Base-by-base conservation (phyloP, 768 basidiomycete species). In the Macrolepiota albuminosa region DNA sequence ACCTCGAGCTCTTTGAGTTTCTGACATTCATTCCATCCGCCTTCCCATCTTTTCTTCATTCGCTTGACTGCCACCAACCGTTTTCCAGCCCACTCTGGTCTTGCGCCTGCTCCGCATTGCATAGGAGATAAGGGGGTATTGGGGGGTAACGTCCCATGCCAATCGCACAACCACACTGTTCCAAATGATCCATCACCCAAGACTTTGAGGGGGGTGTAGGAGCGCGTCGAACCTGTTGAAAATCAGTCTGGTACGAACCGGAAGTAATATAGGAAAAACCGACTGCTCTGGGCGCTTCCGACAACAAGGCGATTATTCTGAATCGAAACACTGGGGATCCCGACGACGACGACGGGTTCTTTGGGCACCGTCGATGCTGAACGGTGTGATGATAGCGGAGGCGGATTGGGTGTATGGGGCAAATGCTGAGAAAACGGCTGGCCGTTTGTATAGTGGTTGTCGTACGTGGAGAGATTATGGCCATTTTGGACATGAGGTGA, bases 121-220 rank as follows among this genome's bases (percentile, higher is more conserved):
- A 97, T 97, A 40, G 95, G 91, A 24, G 94, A 94, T 63, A 93
- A 76, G 46, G 89, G 88, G 54, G 91, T 92, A 80, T 91, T 90
- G 73, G 93, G 87, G 71, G 94, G 93, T 71, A 98, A 80, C 62
- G 91, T 86, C 70, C 92, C 93, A 81, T 97, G 94, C 96, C 96
- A 99, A 81, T 99, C 97, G 75, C 95, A 97, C 67, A 99, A 83
- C 87, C 92, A 94, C 64, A 99, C 97, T 4, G 95, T 98, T 54
- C 97, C 97, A 70, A 99, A 98, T 6, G 96, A 98, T 57, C 97
- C 97, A 72, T 98, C 96, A 45, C 97, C 97, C 72, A 99, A 85
- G 62, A 91, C 89, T 78, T 98, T 98, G 80, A 98, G 84, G 52
- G 93, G 89, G 33, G 95, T 95, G 73, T 95, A 99, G 21, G 89